Percentiles rank a stretch among this genome's conserved stretches.
phyloP scores from a whole-genome alignment of 106 monocot genomes.

The Apostasia ramifera region DNA sequence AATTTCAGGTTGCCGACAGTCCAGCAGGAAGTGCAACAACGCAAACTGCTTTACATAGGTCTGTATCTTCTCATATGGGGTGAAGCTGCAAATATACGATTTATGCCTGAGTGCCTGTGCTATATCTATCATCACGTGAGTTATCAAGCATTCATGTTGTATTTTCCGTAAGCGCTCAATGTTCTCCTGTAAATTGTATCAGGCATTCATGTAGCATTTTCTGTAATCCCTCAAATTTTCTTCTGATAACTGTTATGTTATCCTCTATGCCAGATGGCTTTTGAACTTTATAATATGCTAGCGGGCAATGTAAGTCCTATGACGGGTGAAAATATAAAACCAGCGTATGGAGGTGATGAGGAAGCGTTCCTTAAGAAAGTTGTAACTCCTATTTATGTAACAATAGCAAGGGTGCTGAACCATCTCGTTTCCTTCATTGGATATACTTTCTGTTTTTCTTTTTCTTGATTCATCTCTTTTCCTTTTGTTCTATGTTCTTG shows the following conservation, averaged over 20 bases:
- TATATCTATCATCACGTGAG: conserved; percentile 98
- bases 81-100: conserved; percentile 93
- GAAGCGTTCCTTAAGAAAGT: conserved; percentile 78
- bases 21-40: conserved; percentile 95
- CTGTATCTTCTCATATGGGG: conserved; percentile 99
- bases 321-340: conserved; percentile 78
- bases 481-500: background rate
- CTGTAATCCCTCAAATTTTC: too few species aligned
- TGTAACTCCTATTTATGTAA: conserved; percentile 73
- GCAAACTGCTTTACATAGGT: conserved; percentile 88
- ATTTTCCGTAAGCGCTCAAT: too few species aligned
- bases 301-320: conserved; percentile 66
- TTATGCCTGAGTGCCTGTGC: conserved; percentile 99
- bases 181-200: too few species aligned
- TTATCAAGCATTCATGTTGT: too few species aligned
- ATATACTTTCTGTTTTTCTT: too few species aligned
- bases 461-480: background rate
- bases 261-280: conserved; percentile 68
- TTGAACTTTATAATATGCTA: conserved; percentile 80
- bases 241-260: background rate
- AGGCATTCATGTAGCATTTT: too few species aligned
- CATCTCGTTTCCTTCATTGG: background rate
- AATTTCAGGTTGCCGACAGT: conserved; percentile 74
- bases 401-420: conserved; percentile 39
- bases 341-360: conserved; percentile 79